A percentile compares a stretch with the other conserved stretches of the same genome.
Conservation (phyloP, 139 green algal species). For the Diplosphaera chodatii region DNA sequence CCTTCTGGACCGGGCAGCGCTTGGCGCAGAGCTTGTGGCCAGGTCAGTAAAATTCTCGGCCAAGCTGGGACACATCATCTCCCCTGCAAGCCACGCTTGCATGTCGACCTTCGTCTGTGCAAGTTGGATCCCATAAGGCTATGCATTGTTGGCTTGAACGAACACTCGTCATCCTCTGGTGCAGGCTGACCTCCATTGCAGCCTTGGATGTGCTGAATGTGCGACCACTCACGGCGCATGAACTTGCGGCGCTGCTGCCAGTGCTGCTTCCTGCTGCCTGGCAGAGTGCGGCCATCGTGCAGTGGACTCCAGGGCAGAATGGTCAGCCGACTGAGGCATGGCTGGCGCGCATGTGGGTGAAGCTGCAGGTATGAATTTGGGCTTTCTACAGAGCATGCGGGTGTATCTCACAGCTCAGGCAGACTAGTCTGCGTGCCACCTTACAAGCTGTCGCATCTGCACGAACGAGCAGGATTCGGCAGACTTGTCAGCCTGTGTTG, state of each 20-base stretch:
- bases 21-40: conserved; percentile 8
- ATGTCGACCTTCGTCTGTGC: too few relatives aligned
- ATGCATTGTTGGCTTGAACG: too few relatives aligned
- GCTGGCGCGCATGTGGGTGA: conserved; percentile 39
- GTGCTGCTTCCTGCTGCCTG: conserved; percentile 18
- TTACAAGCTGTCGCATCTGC: too few relatives aligned
- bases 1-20: not conserved
- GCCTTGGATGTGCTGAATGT: conserved; percentile 18
- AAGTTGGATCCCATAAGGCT: too few relatives aligned
- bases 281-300: not conserved
- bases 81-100: too few relatives aligned
- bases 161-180: too few relatives aligned
- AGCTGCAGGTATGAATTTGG: conserved; percentile 7
- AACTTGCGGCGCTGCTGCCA: conserved; percentile 27
- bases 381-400: too few relatives aligned
- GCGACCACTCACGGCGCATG: conserved; percentile 8
- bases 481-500: conserved; percentile 3
- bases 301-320: not conserved
- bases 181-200: conserved; percentile 24
- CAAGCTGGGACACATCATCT: too few relatives aligned
- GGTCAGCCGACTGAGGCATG: conserved; percentile 9
- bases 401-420: too few relatives aligned
- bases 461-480: conserved; percentile 2
- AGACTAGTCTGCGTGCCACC: too few relatives aligned
- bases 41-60: too few relatives aligned